phyloP scores from a whole-genome alignment of 441 rosid species.

The Bocquillonia castaneifolia region DNA sequence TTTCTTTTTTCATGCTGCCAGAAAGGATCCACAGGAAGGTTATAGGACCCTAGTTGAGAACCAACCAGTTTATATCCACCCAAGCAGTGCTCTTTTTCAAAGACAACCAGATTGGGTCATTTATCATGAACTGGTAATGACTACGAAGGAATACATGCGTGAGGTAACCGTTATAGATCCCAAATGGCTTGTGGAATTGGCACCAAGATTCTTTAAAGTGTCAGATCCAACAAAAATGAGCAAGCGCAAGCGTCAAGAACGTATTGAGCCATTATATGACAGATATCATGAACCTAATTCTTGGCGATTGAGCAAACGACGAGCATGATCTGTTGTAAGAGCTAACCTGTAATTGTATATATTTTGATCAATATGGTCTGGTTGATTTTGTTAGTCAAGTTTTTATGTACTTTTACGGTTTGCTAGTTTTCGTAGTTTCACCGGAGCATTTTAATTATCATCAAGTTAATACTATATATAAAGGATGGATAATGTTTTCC shows the following conservation, averaged over 20 bases:
- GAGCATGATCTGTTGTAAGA: conserved; percentile 26
- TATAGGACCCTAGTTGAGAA: conserved; percentile 87
- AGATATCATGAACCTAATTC: conserved; percentile 35
- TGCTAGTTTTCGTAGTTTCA: too few species aligned
- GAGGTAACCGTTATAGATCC: conserved; percentile 43
- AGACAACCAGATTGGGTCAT: conserved; percentile 97
- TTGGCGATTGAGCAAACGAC: conserved; percentile 40
- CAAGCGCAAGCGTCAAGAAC: conserved; percentile 45
- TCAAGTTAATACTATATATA: too few species aligned
- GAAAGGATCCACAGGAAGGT: conserved; percentile 94
- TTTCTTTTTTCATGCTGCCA: conserved; percentile 75
- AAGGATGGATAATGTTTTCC: too few species aligned
- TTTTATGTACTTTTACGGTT: too few species aligned
- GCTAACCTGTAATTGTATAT: neutral
- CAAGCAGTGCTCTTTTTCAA: conserved; percentile 91
- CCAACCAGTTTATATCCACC: conserved; percentile 89
- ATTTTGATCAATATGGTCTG: neutral
- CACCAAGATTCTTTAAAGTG: conserved; percentile 41
- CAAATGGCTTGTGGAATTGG: conserved; percentile 43
- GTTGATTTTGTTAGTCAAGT: too few species aligned
- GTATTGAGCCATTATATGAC: conserved; percentile 39
- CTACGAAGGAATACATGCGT: conserved; percentile 48
- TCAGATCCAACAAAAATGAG: conserved; percentile 46
- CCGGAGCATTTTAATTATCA: too few species aligned
- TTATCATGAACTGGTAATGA: conserved; percentile 90